Percentiles rank a stretch among this genome's conserved stretches.
phyloP scores from a whole-genome alignment of 495 filamentous ascomycete genomes.

The Letharia columbiana region DNA sequence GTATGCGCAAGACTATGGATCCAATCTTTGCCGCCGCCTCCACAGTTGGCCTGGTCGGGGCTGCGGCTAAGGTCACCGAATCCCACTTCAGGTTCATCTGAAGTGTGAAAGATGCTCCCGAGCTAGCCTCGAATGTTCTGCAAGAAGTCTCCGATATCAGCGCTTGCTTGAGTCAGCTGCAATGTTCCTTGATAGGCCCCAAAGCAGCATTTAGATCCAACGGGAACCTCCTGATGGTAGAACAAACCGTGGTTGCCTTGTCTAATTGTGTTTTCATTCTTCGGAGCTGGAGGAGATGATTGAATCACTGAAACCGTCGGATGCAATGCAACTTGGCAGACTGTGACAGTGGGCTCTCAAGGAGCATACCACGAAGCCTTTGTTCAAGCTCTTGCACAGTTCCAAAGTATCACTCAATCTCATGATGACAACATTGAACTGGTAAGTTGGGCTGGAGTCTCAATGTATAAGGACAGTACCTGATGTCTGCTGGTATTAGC shows the following conservation, averaged over 20 bases:
- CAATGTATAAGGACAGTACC: background rate
- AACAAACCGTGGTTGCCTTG: constrained; percentile 20
- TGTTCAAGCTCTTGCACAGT: constrained; percentile 17
- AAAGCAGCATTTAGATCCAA: background rate
- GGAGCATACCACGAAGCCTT: background rate
- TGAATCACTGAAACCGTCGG: background rate
- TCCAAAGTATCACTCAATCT: constrained; percentile 22
- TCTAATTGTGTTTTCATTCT: constrained; percentile 21
- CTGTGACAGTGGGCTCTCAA: constrained; percentile 17
- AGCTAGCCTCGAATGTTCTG: constrained; percentile 3
- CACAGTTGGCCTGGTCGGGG: constrained; percentile 10
- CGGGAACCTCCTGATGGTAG: constrained; percentile 10
- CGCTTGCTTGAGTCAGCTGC: constrained; percentile 9
- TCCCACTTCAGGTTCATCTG: constrained; percentile 3
- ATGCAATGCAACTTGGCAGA: background rate
- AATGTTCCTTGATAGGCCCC: constrained; percentile 1
- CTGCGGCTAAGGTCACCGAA: constrained; percentile 10
- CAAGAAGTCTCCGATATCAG: constrained; percentile 16
- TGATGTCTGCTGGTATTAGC: background rate
- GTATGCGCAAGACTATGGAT: constrained; percentile 8
- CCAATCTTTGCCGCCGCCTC: constrained; percentile 16
- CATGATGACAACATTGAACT: constrained; percentile 23
- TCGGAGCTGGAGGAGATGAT: constrained; percentile 24
- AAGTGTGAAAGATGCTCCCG: constrained; percentile 11
- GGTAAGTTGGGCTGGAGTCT: constrained; percentile 6